These are phyloP conservation scores for Suhomyces bokatorum DNA, from an alignment of 1,139 yeast genomes.

Conservation along the genomic window DNA sequence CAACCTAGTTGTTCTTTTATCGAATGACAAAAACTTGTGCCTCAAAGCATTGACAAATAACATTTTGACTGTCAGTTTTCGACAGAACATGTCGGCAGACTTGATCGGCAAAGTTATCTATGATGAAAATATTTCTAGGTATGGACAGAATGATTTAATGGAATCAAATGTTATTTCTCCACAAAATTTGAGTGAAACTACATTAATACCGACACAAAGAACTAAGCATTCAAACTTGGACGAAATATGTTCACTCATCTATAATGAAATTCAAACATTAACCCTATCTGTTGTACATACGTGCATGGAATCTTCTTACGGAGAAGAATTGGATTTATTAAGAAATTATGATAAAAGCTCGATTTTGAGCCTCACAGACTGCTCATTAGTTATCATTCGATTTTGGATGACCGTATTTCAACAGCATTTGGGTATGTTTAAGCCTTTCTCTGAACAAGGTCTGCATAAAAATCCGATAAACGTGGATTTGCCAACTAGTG, in stretches of 20 bases:
- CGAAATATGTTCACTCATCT: background rate
- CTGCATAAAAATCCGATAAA: slow-evolving; percentile 24
- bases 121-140: slow-evolving; percentile 37
- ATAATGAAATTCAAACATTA: slow-evolving; percentile 42
- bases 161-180: background rate
- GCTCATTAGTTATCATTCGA: slow-evolving; percentile 42
- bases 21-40: slow-evolving; percentile 85
- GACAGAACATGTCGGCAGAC: slow-evolving; percentile 59
- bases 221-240: background rate
- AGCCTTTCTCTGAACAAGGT: slow-evolving; percentile 30
- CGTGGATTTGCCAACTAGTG: slow-evolving; percentile 29
- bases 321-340: slow-evolving; percentile 53
- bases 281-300: slow-evolving; percentile 50
- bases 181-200: background rate
- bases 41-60: slow-evolving; percentile 70
- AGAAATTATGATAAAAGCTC: slow-evolving; percentile 45
- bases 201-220: no score
- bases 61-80: slow-evolving; percentile 65
- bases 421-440: slow-evolving; percentile 29
- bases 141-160: slow-evolving; percentile 15
- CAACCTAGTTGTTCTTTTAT: slow-evolving; percentile 60
- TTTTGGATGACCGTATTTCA: slow-evolving; percentile 64
- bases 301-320: slow-evolving; percentile 57
- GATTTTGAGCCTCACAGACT: slow-evolving; percentile 40
- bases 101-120: slow-evolving; percentile 54